Evolutionary conservation across 129 eudicot genomes (phyloP), one percentile per base, ranked within the genome.

Genomic region (Apium graveolens): DNA sequence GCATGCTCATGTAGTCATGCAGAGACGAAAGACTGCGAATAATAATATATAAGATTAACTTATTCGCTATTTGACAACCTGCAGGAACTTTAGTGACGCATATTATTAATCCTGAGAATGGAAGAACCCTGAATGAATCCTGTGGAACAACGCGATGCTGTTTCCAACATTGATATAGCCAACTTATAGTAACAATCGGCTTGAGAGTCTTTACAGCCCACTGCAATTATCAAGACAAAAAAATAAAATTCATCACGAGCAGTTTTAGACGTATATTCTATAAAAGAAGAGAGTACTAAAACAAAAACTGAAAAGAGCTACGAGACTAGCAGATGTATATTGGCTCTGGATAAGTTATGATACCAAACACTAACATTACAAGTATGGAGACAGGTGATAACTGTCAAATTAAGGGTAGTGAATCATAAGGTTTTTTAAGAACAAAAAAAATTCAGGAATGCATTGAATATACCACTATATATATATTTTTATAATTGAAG

Each of bases 141-240:
- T 90, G 90, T 57, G 99, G 89, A 85, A 95, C 99, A 82, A 90
- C 82, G 70, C 97, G 97, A 79, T 95, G 99, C 83, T 95, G 97
- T 84, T 88, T 92, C 99, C 99, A 92, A 81, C 99, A 95, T 79
- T 92, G 99, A 74, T 84, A 86, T 78, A 95, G 78, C 99, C 99
- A 95, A 82, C 86, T 87, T 48, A 83, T 85, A 10, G 90, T 90
- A 75, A 95, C 96, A 71, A 95, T 89, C 69, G 97, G 97, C 87
- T 90, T 90, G 12, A 85, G 82, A 82, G 43, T 74, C 85, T 87
- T 86, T 77, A 84, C 75, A 79, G 99, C 99, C 96, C 96, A 95
- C 99, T 95, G 90, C 81, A 85, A 75, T 73, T 66, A 29, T 45
- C 21, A 34, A 79, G 48, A 76, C 4, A 73, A 75, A 20, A 26